phyloP scores from a whole-genome alignment of 768 basidiomycete genomes.

The Tulasnella calospora region DNA sequence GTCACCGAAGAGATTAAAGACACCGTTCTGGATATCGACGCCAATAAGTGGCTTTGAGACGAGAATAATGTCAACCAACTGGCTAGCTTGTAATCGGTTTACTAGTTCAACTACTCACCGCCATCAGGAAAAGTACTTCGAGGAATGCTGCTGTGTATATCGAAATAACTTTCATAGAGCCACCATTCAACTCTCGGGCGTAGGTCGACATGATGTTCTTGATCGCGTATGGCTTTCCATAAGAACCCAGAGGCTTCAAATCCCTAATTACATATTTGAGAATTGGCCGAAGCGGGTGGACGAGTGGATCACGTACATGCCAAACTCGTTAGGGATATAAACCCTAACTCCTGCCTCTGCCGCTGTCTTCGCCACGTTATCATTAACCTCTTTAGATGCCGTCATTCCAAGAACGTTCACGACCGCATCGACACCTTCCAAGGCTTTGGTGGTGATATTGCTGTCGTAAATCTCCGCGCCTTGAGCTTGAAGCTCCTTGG shows the following conservation, averaged over 20 bases:
- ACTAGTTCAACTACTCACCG: neutral
- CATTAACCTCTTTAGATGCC: neutral
- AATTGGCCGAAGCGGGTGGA: neutral
- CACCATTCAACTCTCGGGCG: neutral
- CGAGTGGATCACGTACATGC: neutral
- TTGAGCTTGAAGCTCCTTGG: neutral
- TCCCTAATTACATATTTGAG: neutral
- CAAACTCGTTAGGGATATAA: slow-evolving; percentile 17
- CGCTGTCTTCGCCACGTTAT: neutral
- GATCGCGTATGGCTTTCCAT: neutral
- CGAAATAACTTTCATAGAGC: neutral
- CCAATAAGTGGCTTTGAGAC: neutral
- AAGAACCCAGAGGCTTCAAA: neutral
- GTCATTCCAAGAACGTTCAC: neutral
- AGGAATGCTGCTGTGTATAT: slow-evolving; percentile 4
- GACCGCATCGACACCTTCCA: slow-evolving; percentile 13
- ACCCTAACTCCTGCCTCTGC: slow-evolving; percentile 11
- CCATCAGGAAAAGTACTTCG: neutral
- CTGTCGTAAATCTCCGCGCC: neutral
- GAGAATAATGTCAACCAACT: too few relatives aligned
- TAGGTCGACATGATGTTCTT: neutral
- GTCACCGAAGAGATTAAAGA: neutral
- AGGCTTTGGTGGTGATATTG: neutral
- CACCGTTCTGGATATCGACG: slow-evolving; percentile 13
- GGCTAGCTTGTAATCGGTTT: too few relatives aligned